Conservation (phyloP, 805 yeast species). For the Candida succiphila region DNA sequence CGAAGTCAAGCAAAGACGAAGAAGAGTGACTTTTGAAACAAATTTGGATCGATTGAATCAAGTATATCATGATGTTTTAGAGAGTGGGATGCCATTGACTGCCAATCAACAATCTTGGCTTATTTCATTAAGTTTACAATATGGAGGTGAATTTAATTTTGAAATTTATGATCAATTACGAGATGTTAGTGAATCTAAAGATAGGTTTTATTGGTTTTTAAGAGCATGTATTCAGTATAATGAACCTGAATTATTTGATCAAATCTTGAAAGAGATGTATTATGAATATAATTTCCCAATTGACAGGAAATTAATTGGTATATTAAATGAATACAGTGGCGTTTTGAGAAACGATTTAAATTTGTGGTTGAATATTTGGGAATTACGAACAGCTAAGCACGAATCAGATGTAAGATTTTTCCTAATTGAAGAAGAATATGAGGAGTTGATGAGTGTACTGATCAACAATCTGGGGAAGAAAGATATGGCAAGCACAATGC, state of each 20-base stretch:
- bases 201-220: conserved; percentile 8
- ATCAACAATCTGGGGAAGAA: too few species aligned
- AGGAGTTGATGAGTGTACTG: too few species aligned
- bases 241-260: conserved; percentile 8
- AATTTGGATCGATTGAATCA: not conserved
- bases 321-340: conserved; percentile 8
- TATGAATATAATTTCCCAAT: conserved; percentile 4
- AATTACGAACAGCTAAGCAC: conserved; percentile 8
- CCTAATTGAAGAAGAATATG: too few species aligned
- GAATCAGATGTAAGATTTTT: too few species aligned
- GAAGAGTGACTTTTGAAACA: not conserved
- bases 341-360: conserved; percentile 6
- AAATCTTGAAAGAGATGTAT: conserved; percentile 4
- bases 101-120: conserved; percentile 9
- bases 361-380: conserved; percentile 11
- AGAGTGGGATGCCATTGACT: conserved; percentile 10
- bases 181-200: conserved; percentile 2
- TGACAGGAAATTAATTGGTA: conserved; percentile 8
- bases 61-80: conserved; percentile 11
- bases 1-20: too few species aligned
- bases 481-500: too few species aligned
- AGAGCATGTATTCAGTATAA: conserved; percentile 7
- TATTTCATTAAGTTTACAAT: conserved; percentile 5
- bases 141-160: conserved; percentile 4
- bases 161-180: conserved; percentile 5